These are phyloP conservation scores for Clonostachys rosea DNA, from an alignment of 2,329 filamentous ascomycete genomes.

Conservation along the genomic window DNA sequence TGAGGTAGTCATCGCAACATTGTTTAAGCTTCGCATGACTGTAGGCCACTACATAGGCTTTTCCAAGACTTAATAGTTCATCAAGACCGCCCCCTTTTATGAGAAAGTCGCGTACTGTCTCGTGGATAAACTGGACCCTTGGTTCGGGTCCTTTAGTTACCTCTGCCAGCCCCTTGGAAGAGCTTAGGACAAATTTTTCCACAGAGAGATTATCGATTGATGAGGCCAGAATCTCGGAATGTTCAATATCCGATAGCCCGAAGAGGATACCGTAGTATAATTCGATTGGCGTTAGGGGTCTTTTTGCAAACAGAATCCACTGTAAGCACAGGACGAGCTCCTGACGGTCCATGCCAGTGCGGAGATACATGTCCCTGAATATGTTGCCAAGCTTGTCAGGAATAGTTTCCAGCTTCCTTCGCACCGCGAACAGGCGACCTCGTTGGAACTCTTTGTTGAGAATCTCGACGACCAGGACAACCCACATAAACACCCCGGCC, in stretches of 20 bases:
- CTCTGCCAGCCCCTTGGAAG: neutral
- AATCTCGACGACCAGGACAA: conserved; percentile 27
- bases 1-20: neutral
- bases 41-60: neutral
- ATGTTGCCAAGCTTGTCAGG: neutral
- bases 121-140: too few relatives aligned
- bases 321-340: neutral
- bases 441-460: conserved; percentile 15
- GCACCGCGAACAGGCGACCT: neutral
- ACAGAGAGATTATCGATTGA: neutral
- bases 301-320: neutral
- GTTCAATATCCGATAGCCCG: neutral
- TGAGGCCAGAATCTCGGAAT: neutral
- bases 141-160: neutral
- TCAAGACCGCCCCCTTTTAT: too few relatives aligned
- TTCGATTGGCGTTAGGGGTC: neutral
- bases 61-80: too few relatives aligned
- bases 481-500: conserved; percentile 34
- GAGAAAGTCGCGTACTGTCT: too few relatives aligned
- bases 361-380: neutral
- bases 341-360: neutral
- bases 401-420: neutral
- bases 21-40: neutral
- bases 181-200: neutral
- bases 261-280: neutral